Evolutionary conservation across 129 eudicot species (phyloP), one percentile per base, ranked within the genome.

Genomic region (Erigeron canadensis): DNA sequence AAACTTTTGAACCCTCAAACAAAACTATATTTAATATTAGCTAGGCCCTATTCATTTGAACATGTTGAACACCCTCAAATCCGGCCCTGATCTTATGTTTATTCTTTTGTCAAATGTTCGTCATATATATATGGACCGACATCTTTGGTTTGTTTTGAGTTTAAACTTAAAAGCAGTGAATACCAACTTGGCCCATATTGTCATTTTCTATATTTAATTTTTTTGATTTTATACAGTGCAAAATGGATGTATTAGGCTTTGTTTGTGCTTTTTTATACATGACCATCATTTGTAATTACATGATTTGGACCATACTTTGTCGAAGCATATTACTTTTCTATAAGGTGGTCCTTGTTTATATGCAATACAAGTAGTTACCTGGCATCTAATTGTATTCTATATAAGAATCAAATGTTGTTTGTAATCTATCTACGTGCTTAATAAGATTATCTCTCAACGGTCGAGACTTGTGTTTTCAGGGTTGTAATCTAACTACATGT

Each of bases 231-330:
- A n/a, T n/a, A n/a, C n/a, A n/a, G n/a, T 6, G 19, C 44, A 11
- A 66, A 66, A 44, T 12, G 51, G 17, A 69, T 39, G 61, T 7
- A 61, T 61, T 38, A 61, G 43, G 67, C 38, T 58, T 21, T 11
- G 15, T 28, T 71, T 59, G 8, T n/a, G 23, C 42, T 72, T 37
- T 61, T 58, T 46, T 45, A 72, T n/a, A n/a, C n/a, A n/a, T n/a
- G 59, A 11, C 37, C 45, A 13, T 62, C 39, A n/a, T 17, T 61
- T 37, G 70, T 73, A n/a, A 45, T 62, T 44, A 62, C 39, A 47
- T 62, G 70, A 37, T 47, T 73, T 73, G 70, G 68, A 73, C 50
- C 19, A 37, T 63, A 21, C 22, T 45, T 72, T 72, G 69, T 61
- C 70, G 61, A 44, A 12, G 50, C 63, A 73, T 73, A 7, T 71